Base-by-base conservation (phyloP, 345 rosid species). In the Nasturtium officinale region DNA sequence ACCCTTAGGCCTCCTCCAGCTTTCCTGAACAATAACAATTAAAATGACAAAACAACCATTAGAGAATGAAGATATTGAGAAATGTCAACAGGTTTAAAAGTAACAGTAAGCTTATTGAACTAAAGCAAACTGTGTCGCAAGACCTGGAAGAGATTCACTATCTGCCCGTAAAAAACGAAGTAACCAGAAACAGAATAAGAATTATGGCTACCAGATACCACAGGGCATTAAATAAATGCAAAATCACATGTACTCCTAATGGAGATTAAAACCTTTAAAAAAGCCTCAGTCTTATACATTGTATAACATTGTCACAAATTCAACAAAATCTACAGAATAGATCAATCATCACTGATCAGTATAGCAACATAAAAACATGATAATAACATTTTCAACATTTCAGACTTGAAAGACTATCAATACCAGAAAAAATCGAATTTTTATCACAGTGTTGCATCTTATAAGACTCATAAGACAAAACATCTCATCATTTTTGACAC, bases 1-100 rank as follows among this genome's bases (percentile, higher is more conserved):
- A 88, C 92, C 98, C 82, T 90, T 92, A 3, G 96, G 96, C 61
- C 92, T 82, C 9, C 95, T 90, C 98, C 98, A 92, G 84, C 71
- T 92, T 72, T 76, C 72, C 96, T 90, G 61, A 62, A 46, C 40
- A 62, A 9, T 29, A 45, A 25, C 45, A 55, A 73, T 57, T n/a
- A 7, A 10, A 3, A 48, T 2, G 11, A 37, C 3, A 13, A 20
- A 17, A 21, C 1, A 23, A 43, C 33, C 15, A 18, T 33, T 10
- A 54, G 29, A 29, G 20, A 15, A 7, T n/a, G 47, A 25, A 43
- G 16, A 12, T 2, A 17, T 15, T 32, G 13, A 54, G 17, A 58
- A 56, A 77, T 77, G 73, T 72, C 29, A 66, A 67, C 77, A 77
- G 81, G 64, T 35, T 57, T 77, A 40, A 77, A 77, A 72, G 81